phyloP scores from a whole-genome alignment of 257 asterid species.

The Thymus quinquecostatus region DNA sequence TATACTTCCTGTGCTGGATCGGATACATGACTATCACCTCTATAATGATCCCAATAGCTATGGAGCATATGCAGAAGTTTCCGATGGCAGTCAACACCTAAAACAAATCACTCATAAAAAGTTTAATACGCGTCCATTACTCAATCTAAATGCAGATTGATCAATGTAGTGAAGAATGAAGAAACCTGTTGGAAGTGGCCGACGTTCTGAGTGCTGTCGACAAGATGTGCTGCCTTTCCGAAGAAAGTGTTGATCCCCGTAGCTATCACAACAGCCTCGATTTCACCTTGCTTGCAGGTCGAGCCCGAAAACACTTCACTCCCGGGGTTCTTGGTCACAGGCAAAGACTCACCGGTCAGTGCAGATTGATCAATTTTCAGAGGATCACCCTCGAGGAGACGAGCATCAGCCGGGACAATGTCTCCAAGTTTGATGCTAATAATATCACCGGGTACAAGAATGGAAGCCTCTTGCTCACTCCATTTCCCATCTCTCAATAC shows the following conservation, averaged over 20 bases:
- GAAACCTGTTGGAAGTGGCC: slow-evolving; percentile 88
- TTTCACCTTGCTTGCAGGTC: slow-evolving; percentile 90
- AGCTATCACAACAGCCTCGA: slow-evolving; percentile 81
- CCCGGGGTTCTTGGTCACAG: slow-evolving; percentile 65
- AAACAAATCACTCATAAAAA: background rate
- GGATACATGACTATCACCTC: slow-evolving; percentile 78
- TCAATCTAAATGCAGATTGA: too few relatives aligned
- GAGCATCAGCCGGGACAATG: slow-evolving; percentile 82
- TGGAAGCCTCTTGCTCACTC: slow-evolving; percentile 79
- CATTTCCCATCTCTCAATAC: slow-evolving; percentile 73
- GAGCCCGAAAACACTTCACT: slow-evolving; percentile 78
- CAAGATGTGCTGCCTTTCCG: slow-evolving; percentile 91
- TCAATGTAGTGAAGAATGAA: background rate
- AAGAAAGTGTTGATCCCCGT: slow-evolving; percentile 87
- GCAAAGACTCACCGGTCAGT: slow-evolving; percentile 81
- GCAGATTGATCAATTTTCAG: slow-evolving; percentile 85
- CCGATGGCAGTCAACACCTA: slow-evolving; percentile 82
- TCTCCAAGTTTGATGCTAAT: slow-evolving; percentile 82
- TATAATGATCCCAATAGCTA: slow-evolving; percentile 63
- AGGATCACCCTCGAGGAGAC: slow-evolving; percentile 82
- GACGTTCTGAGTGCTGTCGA: slow-evolving; percentile 72
- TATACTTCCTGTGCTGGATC: slow-evolving; percentile 64
- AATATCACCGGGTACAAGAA: slow-evolving; percentile 82
- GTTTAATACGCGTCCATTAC: too few relatives aligned
- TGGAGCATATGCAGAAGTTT: slow-evolving; percentile 78